Evolutionary conservation across 106 monocot species (phyloP).

Genomic region (Narthecium ossifragum): DNA sequence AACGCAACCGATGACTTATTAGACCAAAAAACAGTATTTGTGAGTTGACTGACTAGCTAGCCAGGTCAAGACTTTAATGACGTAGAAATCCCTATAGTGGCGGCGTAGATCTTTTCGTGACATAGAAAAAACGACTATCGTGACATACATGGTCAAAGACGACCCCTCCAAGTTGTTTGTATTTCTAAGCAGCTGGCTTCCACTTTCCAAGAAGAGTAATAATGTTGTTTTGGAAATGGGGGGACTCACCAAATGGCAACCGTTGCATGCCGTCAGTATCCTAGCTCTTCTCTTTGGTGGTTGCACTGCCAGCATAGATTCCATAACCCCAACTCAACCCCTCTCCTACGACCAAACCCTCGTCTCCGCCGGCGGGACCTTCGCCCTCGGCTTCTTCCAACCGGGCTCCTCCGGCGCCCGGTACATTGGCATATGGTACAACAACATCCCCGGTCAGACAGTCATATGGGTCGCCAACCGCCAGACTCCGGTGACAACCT

Average conservation of each 20-base stretch:
- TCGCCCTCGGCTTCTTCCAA: slow-evolving; percentile 26
- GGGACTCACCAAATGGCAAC: background rate
- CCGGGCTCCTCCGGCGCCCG: background rate
- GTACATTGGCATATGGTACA: slow-evolving; percentile 33
- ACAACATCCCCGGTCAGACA: slow-evolving; percentile 4
- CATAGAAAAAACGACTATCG: too few relatives aligned
- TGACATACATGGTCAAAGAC: too few relatives aligned
- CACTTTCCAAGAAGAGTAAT: background rate
- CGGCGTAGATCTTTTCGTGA: too few relatives aligned
- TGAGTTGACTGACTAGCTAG: too few relatives aligned
- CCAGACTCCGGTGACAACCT: background rate
- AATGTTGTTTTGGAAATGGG: background rate
- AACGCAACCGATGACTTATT: too few relatives aligned
- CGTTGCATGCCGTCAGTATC: background rate
- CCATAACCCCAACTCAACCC: background rate
- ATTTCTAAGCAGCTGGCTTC: too few relatives aligned
- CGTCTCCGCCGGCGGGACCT: slow-evolving; percentile 9
- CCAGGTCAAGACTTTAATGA: too few relatives aligned
- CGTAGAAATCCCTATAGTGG: too few relatives aligned
- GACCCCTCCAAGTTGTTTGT: background rate
- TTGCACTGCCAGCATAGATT: background rate
- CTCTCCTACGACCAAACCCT: slow-evolving; percentile 12
- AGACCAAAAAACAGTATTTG: too few relatives aligned
- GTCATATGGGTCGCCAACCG: slow-evolving; percentile 48
- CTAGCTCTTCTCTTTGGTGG: background rate